Evolutionary conservation across 2,329 filamentous ascomycete genomes (phyloP).

Genomic region (Colletotrichum brevisporum): DNA sequence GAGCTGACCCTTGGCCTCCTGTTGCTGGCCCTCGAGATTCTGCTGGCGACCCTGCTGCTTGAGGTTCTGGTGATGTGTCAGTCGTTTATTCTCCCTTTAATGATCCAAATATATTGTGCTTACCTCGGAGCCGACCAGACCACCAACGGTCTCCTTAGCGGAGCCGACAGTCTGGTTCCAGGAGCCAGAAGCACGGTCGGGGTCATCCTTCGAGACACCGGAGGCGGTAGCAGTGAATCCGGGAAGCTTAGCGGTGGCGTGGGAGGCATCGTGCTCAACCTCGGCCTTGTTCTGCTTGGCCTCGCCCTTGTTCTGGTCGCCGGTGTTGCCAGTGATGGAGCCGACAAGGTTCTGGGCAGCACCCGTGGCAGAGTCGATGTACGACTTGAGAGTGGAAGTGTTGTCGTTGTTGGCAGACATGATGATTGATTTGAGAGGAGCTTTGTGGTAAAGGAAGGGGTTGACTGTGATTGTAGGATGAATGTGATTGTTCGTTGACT

Average conservation of each 20-base stretch:
- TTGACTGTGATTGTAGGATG: neutral
- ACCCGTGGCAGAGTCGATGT: conserved; percentile 80
- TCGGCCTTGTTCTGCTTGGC: conserved; percentile 75
- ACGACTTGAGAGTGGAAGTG: conserved; percentile 85
- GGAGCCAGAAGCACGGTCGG: conserved; percentile 78
- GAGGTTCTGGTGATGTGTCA: conserved; percentile 62
- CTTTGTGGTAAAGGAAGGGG: conserved; percentile 1
- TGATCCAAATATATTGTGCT: conserved; percentile 34
- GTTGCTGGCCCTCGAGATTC: conserved; percentile 83
- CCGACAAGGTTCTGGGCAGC: conserved; percentile 81
- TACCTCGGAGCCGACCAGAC: conserved; percentile 80
- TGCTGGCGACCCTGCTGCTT: conserved; percentile 83
- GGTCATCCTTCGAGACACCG: conserved; percentile 79
- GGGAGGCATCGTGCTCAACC: conserved; percentile 79
- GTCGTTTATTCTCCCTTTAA: neutral
- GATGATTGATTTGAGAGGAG: conserved; percentile 7
- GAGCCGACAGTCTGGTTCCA: conserved; percentile 94
- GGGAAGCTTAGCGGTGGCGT: conserved; percentile 81
- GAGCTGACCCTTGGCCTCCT: conserved; percentile 87
- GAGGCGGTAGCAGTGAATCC: conserved; percentile 77
- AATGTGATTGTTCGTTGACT: neutral
- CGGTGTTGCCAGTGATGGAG: conserved; percentile 78
- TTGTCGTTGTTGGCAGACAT: conserved; percentile 43
- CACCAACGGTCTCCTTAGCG: conserved; percentile 85
- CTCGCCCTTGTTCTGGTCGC: conserved; percentile 76